Percentiles rank a stretch among this genome's conserved stretches.
These are phyloP conservation scores for Phytophthora ramorum DNA, from an alignment of 352 stramenopile genomes.

Conservation along the genomic window DNA sequence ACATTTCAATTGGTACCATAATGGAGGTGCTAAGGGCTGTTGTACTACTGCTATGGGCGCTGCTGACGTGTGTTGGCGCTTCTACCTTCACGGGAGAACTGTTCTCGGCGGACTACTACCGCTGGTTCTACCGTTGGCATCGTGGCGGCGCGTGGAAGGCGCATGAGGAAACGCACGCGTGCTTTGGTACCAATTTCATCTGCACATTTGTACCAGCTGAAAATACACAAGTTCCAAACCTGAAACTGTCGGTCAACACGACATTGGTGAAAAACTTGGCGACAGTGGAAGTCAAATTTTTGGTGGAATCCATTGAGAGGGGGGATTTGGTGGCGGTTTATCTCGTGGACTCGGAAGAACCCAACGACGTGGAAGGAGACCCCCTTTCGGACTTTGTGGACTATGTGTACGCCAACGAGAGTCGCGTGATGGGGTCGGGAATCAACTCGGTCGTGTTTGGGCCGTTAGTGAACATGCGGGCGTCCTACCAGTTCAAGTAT, in stretches of 20 bases:
- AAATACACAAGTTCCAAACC: conserved; percentile 11
- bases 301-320: conserved; percentile 2
- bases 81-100: conserved; percentile 23
- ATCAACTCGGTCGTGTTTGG: conserved; percentile 23
- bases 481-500: conserved; percentile 37
- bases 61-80: neutral
- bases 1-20: too few relatives aligned
- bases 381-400: conserved; percentile 32
- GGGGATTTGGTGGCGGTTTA: conserved; percentile 35
- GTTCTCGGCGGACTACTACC: conserved; percentile 26
- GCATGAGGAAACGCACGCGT: conserved; percentile 27
- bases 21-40: neutral
- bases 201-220: conserved; percentile 28
- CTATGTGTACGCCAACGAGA: conserved; percentile 31
- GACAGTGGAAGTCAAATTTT: conserved; percentile 27
- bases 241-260: conserved; percentile 33
- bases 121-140: conserved; percentile 37
- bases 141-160: conserved; percentile 29
- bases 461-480: conserved; percentile 31
- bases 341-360: conserved; percentile 28
- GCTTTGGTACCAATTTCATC: conserved; percentile 15
- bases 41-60: conserved; percentile 5
- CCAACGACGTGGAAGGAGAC: conserved; percentile 14
- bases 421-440: conserved; percentile 2
- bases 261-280: conserved; percentile 22